Conservation (phyloP, 208 protist species). For the Zelonia costaricensis region DNA sequence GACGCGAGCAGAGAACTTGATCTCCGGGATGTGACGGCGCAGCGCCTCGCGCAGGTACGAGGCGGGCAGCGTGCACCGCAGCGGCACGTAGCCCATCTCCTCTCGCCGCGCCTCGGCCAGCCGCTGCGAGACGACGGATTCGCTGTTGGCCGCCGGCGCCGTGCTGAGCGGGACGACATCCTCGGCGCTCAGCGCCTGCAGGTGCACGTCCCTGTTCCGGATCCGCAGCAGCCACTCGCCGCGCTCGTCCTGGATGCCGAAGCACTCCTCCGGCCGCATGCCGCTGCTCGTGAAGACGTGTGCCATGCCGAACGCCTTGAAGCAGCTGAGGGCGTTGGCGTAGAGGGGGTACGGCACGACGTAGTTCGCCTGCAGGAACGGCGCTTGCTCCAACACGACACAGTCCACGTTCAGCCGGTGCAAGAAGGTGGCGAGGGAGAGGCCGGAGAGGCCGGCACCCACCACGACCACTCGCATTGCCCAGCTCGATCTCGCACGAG, state of each 20-base stretch:
- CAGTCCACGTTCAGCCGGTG: slow-evolving; percentile 82
- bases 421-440: slow-evolving; percentile 80
- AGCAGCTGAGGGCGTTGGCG: slow-evolving; percentile 89
- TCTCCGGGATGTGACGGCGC: slow-evolving; percentile 63
- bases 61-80: slow-evolving; percentile 71
- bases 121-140: slow-evolving; percentile 81
- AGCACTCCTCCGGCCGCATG: slow-evolving; percentile 55
- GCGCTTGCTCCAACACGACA: slow-evolving; percentile 84
- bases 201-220: slow-evolving; percentile 54
- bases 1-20: slow-evolving; percentile 70
- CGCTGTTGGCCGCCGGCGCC: slow-evolving; percentile 74
- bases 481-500: no score
- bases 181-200: slow-evolving; percentile 52
- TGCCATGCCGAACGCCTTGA: slow-evolving; percentile 84
- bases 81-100: slow-evolving; percentile 74
- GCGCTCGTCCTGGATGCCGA: slow-evolving; percentile 64
- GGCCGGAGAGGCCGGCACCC: slow-evolving; percentile 80
- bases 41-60: slow-evolving; percentile 57
- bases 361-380: slow-evolving; percentile 68
- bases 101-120: slow-evolving; percentile 57
- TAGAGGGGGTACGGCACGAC: slow-evolving; percentile 70
- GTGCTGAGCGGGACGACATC: slow-evolving; percentile 82
- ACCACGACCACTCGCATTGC: slow-evolving; percentile 86
- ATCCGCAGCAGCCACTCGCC: slow-evolving; percentile 65
- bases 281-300: slow-evolving; percentile 47